phyloP scores from a whole-genome alignment of 1,284 basidiomycete species.

The Rhodofomes roseus region DNA sequence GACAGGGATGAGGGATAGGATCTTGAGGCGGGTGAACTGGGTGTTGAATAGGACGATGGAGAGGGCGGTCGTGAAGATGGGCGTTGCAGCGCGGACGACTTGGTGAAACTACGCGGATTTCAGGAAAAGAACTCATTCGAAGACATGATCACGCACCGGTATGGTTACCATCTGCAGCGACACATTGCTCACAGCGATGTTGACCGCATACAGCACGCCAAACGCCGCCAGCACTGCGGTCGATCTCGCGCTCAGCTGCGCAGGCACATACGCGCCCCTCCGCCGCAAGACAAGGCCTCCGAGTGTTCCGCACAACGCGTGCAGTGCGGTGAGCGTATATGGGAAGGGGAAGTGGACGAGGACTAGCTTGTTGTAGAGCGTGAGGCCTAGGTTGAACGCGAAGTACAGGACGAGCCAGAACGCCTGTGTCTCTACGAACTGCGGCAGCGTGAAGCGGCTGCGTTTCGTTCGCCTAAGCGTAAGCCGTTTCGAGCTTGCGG shows the following conservation, averaged over 20 bases:
- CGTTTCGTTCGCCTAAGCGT: constrained; percentile 2
- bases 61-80: constrained; percentile 84
- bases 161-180: constrained; percentile 87
- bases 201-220: constrained; percentile 85
- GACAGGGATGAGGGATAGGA: constrained; percentile 81
- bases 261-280: constrained; percentile 58
- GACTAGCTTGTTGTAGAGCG: constrained; percentile 90
- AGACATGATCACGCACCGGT: constrained; percentile 55
- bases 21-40: constrained; percentile 52
- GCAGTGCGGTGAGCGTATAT: constrained; percentile 85
- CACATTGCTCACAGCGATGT: constrained; percentile 90
- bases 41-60: constrained; percentile 56
- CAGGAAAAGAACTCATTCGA: background rate
- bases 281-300: constrained; percentile 74
- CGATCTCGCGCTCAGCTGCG: constrained; percentile 53
- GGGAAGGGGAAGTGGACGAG: constrained; percentile 90
- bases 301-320: constrained; percentile 77
- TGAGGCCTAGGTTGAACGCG: constrained; percentile 83
- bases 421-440: constrained; percentile 32
- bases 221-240: constrained; percentile 70
- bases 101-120: constrained; percentile 75
- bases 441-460: background rate
- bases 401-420: constrained; percentile 84
- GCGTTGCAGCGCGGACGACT: constrained; percentile 89
- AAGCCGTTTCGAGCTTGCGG: constrained; percentile 8